A percentile compares a stretch with the other conserved stretches of the same genome.
Evolutionary conservation across 306 rosid species (phyloP).

Genomic region (Gastrolobium bilobum): DNA sequence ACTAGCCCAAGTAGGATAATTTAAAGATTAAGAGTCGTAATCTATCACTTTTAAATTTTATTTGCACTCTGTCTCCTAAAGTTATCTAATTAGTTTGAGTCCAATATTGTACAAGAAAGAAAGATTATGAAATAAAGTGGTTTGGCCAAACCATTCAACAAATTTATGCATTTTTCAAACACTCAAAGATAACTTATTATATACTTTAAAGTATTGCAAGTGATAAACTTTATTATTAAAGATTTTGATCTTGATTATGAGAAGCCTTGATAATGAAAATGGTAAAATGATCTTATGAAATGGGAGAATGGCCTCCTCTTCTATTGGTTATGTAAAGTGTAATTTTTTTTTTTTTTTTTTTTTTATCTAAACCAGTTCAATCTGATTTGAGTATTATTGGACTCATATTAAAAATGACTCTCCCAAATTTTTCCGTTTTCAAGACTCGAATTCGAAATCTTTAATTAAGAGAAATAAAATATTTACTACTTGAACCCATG

Average conservation of each 20-base stretch:
- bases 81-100: slow-evolving; percentile 23
- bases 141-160: slow-evolving; percentile 11
- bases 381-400: too few relatives aligned
- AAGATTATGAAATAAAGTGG: background rate
- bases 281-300: background rate
- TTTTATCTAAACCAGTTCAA: too few relatives aligned
- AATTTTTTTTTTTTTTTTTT: too few relatives aligned
- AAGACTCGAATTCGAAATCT: too few relatives aligned
- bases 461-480: too few relatives aligned
- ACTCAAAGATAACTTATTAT: background rate
- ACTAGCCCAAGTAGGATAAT: background rate
- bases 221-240: background rate
- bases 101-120: background rate
- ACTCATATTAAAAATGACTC: too few relatives aligned
- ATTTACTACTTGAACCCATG: too few relatives aligned
- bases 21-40: slow-evolving; percentile 36
- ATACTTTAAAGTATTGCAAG: background rate
- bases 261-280: background rate
- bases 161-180: slow-evolving; percentile 20
- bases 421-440: too few relatives aligned
- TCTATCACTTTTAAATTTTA: slow-evolving; percentile 11
- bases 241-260: background rate
- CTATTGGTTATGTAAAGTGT: too few relatives aligned
- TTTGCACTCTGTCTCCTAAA: slow-evolving; percentile 1
- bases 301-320: too few relatives aligned